Percentiles rank a stretch among this genome's conserved stretches.
phyloP scores from a whole-genome alignment of 139 green algal genomes.

The Deuterostichococcus epilithicus region DNA sequence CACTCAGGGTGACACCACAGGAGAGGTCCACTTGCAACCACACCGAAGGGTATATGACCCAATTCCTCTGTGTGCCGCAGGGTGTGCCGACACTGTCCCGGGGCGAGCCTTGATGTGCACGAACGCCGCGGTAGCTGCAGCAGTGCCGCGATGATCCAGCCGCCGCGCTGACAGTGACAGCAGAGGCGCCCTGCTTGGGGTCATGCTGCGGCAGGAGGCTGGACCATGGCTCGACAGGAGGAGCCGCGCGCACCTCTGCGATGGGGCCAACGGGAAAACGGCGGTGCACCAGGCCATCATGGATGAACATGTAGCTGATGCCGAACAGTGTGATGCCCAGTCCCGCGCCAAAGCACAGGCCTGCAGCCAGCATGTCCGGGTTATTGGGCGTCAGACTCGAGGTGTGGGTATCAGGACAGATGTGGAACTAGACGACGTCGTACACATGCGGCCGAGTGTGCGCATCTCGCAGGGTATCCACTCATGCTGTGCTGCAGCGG shows the following conservation, averaged over 20 bases:
- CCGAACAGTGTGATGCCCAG: conserved; percentile 97
- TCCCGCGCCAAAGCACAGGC: conserved; percentile 84
- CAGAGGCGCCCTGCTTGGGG: neutral
- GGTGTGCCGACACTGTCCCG: too few relatives aligned
- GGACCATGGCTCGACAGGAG: neutral
- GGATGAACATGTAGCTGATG: conserved; percentile 98
- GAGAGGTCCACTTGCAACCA: neutral
- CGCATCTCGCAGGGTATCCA: too few relatives aligned
- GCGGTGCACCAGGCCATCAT: conserved; percentile 94
- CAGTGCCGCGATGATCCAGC: too few relatives aligned
- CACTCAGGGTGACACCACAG: neutral
- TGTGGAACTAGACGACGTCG: too few relatives aligned
- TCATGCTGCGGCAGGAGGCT: neutral
- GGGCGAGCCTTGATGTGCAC: too few relatives aligned
- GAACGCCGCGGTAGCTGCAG: too few relatives aligned
- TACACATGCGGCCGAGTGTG: too few relatives aligned
- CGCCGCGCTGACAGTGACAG: neutral
- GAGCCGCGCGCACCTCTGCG: conserved; percentile 39
- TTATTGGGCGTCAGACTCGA: too few relatives aligned
- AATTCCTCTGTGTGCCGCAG: too few relatives aligned
- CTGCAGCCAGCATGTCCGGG: conserved; percentile 8
- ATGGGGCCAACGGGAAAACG: conserved; percentile 92
- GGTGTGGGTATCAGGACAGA: too few relatives aligned
- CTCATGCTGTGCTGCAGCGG: too few relatives aligned
- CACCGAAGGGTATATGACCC: too few relatives aligned